These are phyloP conservation scores for Pyrenula aspistea DNA, from an alignment of 495 filamentous ascomycete genomes.

Conservation along the genomic window DNA sequence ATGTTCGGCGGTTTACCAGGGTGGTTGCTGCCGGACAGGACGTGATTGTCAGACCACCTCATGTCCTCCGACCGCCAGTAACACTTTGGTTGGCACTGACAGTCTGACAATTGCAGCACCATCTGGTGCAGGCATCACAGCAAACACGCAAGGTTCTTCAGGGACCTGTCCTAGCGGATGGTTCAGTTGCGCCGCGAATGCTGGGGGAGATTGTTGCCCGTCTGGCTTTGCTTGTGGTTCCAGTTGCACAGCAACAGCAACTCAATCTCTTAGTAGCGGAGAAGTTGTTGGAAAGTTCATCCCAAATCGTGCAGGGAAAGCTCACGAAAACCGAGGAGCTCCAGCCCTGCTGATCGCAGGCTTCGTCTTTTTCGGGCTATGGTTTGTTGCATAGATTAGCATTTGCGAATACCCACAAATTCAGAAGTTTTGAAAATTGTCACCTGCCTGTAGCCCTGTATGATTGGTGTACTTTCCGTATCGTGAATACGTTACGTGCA, in stretches of 20 bases:
- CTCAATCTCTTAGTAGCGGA: constrained; percentile 2
- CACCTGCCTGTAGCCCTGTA: no score
- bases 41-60: constrained; percentile 66
- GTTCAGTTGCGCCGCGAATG: constrained; percentile 56
- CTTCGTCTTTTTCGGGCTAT: no score
- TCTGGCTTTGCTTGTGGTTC: constrained; percentile 59
- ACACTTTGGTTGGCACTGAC: constrained; percentile 48
- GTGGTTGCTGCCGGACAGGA: constrained; percentile 72
- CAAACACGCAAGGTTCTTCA: constrained; percentile 16
- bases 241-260: constrained; percentile 49
- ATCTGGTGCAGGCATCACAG: constrained; percentile 19
- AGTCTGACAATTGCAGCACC: constrained; percentile 61
- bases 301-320: not conserved
- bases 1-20: constrained; percentile 51
- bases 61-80: constrained; percentile 46
- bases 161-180: constrained; percentile 62
- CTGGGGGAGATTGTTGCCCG: constrained; percentile 70
- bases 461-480: no score
- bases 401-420: no score
- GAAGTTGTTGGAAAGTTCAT: not conserved
- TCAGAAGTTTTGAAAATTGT: no score
- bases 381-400: no score
- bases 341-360: no score
- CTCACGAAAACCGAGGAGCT: not conserved
- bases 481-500: no score